phyloP scores from a whole-genome alignment of 768 basidiomycete species.

The Leccinum pellstonianum region DNA sequence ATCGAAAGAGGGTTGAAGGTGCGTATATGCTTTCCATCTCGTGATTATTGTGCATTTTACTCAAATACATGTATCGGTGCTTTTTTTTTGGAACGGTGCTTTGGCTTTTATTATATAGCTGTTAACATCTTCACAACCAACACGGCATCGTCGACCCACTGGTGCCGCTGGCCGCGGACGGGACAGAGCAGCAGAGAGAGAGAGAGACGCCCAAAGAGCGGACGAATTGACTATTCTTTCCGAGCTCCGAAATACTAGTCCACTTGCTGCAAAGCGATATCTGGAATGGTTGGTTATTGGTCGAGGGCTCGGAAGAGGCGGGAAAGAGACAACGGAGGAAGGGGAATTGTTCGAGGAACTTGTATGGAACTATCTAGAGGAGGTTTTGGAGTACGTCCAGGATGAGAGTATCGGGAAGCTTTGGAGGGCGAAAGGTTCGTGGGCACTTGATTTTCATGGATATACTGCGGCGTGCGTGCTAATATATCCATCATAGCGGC shows the following conservation, averaged over 20 bases:
- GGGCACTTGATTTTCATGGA: neutral
- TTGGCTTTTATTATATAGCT: constrained; percentile 11
- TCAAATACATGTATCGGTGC: neutral
- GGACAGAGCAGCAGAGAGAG: constrained; percentile 26
- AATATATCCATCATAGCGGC: constrained; percentile 36
- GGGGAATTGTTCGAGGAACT: constrained; percentile 61
- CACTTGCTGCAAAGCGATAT: constrained; percentile 60
- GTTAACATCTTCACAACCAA: constrained; percentile 20
- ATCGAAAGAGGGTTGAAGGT: constrained; percentile 73
- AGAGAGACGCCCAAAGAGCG: constrained; percentile 19
- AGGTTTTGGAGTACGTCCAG: constrained; percentile 46
- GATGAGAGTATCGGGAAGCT: constrained; percentile 56
- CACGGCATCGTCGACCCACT: constrained; percentile 22
- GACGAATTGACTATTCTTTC: constrained; percentile 31
- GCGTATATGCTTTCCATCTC: constrained; percentile 5
- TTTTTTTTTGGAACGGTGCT: neutral
- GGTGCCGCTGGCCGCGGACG: constrained; percentile 18
- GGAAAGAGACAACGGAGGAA: constrained; percentile 22
- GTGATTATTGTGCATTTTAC: neutral
- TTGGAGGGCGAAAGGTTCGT: constrained; percentile 69
- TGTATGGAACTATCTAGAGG: constrained; percentile 53
- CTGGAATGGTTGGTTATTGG: constrained; percentile 80
- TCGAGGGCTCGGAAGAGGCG: constrained; percentile 40
- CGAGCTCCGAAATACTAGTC: constrained; percentile 23
- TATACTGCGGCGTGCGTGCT: neutral